These are phyloP conservation scores for Pseudocercospora ulei DNA, from an alignment of 2,329 filamentous ascomycete genomes.

Conservation along the genomic window DNA sequence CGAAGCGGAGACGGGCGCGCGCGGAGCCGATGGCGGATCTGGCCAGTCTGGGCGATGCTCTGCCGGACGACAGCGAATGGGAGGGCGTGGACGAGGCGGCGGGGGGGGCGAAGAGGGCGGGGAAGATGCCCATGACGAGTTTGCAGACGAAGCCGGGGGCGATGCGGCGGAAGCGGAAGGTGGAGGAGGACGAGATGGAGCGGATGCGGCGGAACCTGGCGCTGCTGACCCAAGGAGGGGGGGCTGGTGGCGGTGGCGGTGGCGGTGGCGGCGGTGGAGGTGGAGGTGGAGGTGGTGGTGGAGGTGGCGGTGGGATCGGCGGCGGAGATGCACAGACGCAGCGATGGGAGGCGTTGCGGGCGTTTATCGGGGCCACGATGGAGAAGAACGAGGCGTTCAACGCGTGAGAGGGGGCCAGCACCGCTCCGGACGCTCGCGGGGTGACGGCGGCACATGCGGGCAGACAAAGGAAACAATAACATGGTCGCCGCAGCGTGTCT, in stretches of 20 bases:
- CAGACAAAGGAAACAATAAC: too few relatives aligned
- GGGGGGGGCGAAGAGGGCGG: constrained; percentile 37
- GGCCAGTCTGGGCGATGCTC: constrained; percentile 65
- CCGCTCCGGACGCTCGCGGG: too few relatives aligned
- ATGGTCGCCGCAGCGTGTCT: too few relatives aligned
- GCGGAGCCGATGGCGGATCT: constrained; percentile 73
- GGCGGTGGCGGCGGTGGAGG: constrained; percentile 20
- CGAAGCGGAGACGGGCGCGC: constrained; percentile 55
- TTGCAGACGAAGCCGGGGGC: constrained; percentile 67
- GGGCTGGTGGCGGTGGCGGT: constrained; percentile 7
- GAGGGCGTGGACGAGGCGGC: constrained; percentile 28
- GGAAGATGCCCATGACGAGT: constrained; percentile 63
- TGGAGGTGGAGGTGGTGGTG: constrained; percentile 18
- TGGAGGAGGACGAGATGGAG: constrained; percentile 72
- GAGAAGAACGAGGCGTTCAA: constrained; percentile 82
- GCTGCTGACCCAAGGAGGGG: constrained; percentile 44
- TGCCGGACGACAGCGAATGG: constrained; percentile 52
- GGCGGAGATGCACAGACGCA: constrained; percentile 41
- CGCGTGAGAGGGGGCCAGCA: too few relatives aligned
- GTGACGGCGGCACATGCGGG: too few relatives aligned
- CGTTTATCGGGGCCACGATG: constrained; percentile 78
- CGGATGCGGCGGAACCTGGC: constrained; percentile 78
- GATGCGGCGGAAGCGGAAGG: constrained; percentile 68
- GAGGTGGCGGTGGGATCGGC: constrained; percentile 22
- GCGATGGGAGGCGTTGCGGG: constrained; percentile 71